Evolutionary conservation across 2,329 filamentous ascomycete species (phyloP), one percentile per base, ranked within the genome.

Genomic region (Nigrospora sphaerica): DNA sequence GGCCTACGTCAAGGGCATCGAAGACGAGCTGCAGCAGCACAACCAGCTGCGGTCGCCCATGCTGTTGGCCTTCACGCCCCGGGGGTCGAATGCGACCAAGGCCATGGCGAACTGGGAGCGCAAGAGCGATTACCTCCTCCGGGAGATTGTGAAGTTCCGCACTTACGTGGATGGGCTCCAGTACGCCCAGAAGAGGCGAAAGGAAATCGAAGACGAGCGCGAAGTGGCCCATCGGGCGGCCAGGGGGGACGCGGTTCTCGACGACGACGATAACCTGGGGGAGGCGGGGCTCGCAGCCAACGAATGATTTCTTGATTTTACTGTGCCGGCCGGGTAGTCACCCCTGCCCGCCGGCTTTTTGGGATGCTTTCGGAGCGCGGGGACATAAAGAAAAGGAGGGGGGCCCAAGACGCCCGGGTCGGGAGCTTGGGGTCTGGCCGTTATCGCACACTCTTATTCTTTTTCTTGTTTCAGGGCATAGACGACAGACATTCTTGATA

Each of bases 31-130:
- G 42, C 79, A 88, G 62, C 77, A 78, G 51, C 93, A 98, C 67
- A 96, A 97, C 60, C 86, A 91, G 62, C 74, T 97, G 53, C 83
- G 93, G 54, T 82, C 82, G 47, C 84, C 89, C 3, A 93, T 97
- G 85, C 77, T 91, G 46, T 76, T 95, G 46, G 90, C 93, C 10
- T 97, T 95, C 62, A 90, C 88, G 13, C 86, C 89, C 3, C 81
- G 90, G 31, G 86, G 92, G 50, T 77, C 81, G 34, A 97, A 97
- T 59, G 80, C 84, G 14, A 73, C 72, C 51, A 91, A 86, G 66
- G 89, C 92, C 14, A 92, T 97, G 86, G 77, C 84, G 17, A 98
- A 98, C 66, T 98, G 93, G 92, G 91, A 98, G 72, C 83, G 86
- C 60, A 97, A 97, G 71, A 95, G 88, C 46, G 85, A 88, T 31